These are phyloP conservation scores for Trichomonascaceae sp. DNA, from an alignment of 1,139 yeast species.

Conservation along the genomic window DNA sequence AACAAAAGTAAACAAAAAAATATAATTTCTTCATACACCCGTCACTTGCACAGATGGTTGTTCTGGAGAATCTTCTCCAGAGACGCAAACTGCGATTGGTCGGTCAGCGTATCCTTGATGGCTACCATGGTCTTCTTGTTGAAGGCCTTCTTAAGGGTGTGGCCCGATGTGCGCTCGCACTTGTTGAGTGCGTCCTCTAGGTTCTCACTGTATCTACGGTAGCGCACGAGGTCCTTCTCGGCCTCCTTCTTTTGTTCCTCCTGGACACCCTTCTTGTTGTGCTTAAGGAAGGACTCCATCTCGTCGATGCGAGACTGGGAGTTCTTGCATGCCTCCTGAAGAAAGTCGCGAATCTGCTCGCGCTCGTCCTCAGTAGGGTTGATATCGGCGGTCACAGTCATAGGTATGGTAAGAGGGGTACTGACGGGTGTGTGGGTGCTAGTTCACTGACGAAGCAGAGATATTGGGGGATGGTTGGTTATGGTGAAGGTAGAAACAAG, in stretches of 20 bases:
- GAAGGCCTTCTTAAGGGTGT: constrained; percentile 16
- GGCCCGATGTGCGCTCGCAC: constrained; percentile 16
- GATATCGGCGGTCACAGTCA: constrained; percentile 14
- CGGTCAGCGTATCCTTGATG: constrained; percentile 11
- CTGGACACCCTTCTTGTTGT: constrained; percentile 12
- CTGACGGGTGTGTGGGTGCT: too few species aligned
- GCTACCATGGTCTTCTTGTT: constrained; percentile 16
- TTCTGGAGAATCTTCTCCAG: constrained; percentile 13
- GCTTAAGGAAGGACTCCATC: constrained; percentile 12
- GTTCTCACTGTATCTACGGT: constrained; percentile 12
- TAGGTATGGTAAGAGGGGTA: too few species aligned
- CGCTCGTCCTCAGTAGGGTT: constrained; percentile 17
- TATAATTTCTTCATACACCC: too few species aligned
- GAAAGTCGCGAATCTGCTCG: constrained; percentile 13
- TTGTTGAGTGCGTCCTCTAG: constrained; percentile 15
- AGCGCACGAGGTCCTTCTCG: constrained; percentile 11
- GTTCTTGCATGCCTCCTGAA: constrained; percentile 10
- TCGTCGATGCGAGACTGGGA: constrained; percentile 11
- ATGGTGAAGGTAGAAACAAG: too few species aligned
- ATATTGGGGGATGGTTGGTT: too few species aligned
- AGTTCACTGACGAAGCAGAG: too few species aligned
- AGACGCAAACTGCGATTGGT: constrained; percentile 10
- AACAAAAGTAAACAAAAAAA: too few species aligned
- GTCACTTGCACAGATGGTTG: constrained; percentile 11
- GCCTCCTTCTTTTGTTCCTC: constrained; percentile 12